Evolutionary conservation across 1,284 basidiomycete genomes (phyloP), one percentile per base, ranked within the genome.

Genomic region (Albatrellus sp.): DNA sequence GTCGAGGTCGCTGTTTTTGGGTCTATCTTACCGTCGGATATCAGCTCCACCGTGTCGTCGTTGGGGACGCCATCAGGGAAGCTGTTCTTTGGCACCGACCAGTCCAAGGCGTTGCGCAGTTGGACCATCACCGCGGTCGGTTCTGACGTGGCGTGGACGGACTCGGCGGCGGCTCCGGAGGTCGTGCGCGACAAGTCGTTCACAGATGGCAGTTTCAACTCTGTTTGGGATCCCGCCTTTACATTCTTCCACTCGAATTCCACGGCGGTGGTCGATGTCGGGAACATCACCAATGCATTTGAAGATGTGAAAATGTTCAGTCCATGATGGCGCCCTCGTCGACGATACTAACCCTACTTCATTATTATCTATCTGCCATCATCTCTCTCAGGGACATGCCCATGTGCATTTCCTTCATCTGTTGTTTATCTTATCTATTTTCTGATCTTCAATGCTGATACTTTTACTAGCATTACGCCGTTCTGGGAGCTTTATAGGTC

Each of bases 1-100:
- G 53, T 82, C 35, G 78, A 80, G 56, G 73, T 80, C 6, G 75
- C 76, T 2, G 54, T 80, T 16, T 79, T 80, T 55, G 79, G 78
- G 9, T 63, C 66, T 5, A 57, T 81, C 28, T 56, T 56, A 16
- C 65, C 70, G 14, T 52, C 64, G 5, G 77, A 80, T 54, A 54
- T 78, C 16, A 52, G 54, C 34, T 66, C 59, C 36, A 65, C 67
- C 10, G 59, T 69, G n/a, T 73, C 77, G 16, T 69, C 74, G 10
- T 73, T 80, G 48, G 62, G 70, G 5, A 69, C 66, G 8, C 58
- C 72, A n/a, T 61, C 64, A 24, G 70, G 68, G 9, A 52, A 61
- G 2, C 58, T 82, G 32, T 80, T 79, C 53, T 80, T 80, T 54
- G 79, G 78, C 11, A 73, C 75, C 28, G 57, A 65, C 36, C 58